Base-by-base conservation (phyloP, 2,329 filamentous ascomycete genomes). In the Diplocarpon rosae region DNA sequence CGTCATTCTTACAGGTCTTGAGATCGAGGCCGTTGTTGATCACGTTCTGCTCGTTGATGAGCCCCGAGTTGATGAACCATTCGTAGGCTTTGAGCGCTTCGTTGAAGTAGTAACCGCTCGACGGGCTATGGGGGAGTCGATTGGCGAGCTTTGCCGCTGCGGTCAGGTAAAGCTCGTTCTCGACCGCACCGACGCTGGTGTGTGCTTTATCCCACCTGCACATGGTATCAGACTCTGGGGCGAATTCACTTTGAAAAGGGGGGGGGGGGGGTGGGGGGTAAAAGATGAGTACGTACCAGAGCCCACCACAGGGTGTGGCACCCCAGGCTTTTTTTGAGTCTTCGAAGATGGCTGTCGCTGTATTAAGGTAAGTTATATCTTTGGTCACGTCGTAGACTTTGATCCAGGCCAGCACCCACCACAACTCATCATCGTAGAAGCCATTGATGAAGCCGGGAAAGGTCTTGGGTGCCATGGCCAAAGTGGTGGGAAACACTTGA, bases 321-420 rank as follows among this genome's bases (percentile, higher is more conserved):
- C 59, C 66, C 58, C 65, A 68, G 41, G 69, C 74, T 5, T 62
- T 64, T 42, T 70, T 66, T 63, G 78, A 73, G 55, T 80, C 74
- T 24, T 71, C 65, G 52, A 77, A 78, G 45, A 80, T 69, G 29
- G 65, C 59, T 43, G 67, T 66, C 8, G 75, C 73, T 5, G 68
- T 65, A 37, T 73, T 57, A 32, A 80, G 69, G 51, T 76, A 80
- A n/a, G 66, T 64, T 1, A 51, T 30, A 36, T 78, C 63, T 2
- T 64, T 61, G 0, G 75, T 75, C 13, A 75, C 62, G 54, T 80
- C 76, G 54, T 68, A 76, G 4, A 72, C 65, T 17, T 71, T 68
- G 42, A 80, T 71, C 66, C 75, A 70, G 14, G 66, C 76, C 46
- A 80, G 65, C 9, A 70, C 75, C 76, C 76, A 80, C 76, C 76